phyloP scores from a whole-genome alignment of 1,139 yeast species.

The Blastobotrys capitulatus region DNA sequence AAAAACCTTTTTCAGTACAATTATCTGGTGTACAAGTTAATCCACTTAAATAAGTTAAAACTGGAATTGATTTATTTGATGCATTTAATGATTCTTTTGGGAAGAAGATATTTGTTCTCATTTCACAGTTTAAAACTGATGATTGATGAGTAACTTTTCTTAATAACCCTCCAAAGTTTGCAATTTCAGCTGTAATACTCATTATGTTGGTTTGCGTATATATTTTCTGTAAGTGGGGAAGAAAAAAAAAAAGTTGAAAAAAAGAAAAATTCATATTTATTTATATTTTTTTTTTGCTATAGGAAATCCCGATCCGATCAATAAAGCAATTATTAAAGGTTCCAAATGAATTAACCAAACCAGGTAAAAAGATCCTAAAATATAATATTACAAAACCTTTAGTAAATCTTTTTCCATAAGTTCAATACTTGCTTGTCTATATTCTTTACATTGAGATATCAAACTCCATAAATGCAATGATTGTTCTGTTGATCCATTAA shows the following conservation, averaged over 20 bases:
- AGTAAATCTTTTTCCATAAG: constrained; percentile 13
- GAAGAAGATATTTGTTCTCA: constrained; percentile 79
- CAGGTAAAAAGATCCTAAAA: background rate
- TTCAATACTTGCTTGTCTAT: constrained; percentile 11
- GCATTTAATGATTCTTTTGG: constrained; percentile 51
- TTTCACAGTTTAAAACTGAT: constrained; percentile 53
- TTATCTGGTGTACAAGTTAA: constrained; percentile 91
- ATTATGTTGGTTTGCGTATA: constrained; percentile 1
- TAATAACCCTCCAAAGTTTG: constrained; percentile 70
- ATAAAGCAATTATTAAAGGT: no score
- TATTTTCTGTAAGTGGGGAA: background rate
- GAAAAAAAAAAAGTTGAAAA: background rate
- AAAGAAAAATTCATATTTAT: background rate
- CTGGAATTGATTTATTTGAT: constrained; percentile 47
- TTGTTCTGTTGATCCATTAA: constrained; percentile 1
- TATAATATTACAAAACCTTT: background rate
- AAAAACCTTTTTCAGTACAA: constrained; percentile 90
- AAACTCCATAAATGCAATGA: constrained; percentile 11
- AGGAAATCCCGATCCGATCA: no score
- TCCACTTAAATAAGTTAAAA: constrained; percentile 77
- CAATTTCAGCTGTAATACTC: constrained; percentile 37
- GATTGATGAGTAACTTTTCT: constrained; percentile 74
- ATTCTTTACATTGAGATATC: constrained; percentile 12
- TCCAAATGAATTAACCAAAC: background rate
- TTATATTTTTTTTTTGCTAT: background rate